Conservation (phyloP, 805 yeast genomes). For the Ogataea henricii region DNA sequence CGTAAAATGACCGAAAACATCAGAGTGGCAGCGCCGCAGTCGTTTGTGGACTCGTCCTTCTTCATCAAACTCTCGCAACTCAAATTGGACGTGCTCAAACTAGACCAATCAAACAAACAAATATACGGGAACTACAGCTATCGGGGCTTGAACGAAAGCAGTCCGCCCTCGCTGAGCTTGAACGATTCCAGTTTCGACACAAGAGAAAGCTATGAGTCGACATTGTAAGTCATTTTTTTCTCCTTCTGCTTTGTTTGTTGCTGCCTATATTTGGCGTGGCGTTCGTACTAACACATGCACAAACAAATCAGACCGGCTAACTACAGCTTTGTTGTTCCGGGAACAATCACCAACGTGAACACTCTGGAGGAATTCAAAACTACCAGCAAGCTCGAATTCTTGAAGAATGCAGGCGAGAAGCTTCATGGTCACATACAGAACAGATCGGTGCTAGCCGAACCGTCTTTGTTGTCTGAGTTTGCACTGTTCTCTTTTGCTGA, state of each 20-base stretch:
- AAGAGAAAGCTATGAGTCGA: conserved; percentile 9
- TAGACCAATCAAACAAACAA: conserved; percentile 50
- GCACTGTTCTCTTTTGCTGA: conserved; percentile 75
- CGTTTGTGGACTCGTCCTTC: conserved; percentile 85
- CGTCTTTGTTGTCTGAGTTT: conserved; percentile 45
- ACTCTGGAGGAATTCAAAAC: conserved; percentile 83
- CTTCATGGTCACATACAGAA: conserved; percentile 33
- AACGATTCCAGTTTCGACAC: conserved; percentile 37
- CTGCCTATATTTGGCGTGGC: neutral
- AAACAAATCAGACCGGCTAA: conserved; percentile 17
- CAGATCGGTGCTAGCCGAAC: conserved; percentile 39
- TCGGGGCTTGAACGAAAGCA: conserved; percentile 33
- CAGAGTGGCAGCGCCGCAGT: conserved; percentile 54
- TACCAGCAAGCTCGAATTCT: conserved; percentile 59
- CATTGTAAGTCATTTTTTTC: conserved; percentile 18
- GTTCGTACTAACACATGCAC: neutral
- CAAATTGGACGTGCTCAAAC: conserved; percentile 72
- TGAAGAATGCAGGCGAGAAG: conserved; percentile 41
- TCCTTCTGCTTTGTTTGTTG: no score
- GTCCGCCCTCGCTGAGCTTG: conserved; percentile 33
- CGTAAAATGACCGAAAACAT: conserved; percentile 13
- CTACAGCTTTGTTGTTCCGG: conserved; percentile 33
- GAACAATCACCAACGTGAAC: conserved; percentile 60
- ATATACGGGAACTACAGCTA: conserved; percentile 44
- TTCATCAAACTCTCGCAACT: conserved; percentile 72